Percentiles rank a stretch among this genome's conserved stretches.
Evolutionary conservation across 331 rosid genomes (phyloP).

Genomic region (Pyrus hybrid): DNA sequence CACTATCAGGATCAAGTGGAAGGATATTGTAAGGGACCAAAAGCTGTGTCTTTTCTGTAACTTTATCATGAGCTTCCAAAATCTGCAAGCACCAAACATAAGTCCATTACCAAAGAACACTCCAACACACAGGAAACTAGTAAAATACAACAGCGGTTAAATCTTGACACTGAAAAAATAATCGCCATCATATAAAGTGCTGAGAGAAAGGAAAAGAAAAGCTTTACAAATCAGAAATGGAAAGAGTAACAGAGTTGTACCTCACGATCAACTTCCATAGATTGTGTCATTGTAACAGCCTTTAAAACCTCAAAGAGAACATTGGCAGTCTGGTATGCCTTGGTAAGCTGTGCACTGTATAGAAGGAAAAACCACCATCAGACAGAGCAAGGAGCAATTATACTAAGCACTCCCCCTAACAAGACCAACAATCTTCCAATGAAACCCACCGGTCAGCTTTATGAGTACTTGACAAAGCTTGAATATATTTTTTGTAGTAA

Average conservation of each 20-base stretch:
- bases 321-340: conserved; percentile 95
- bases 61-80: conserved; percentile 92
- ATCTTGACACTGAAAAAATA: conserved; percentile 1
- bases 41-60: conserved; percentile 89
- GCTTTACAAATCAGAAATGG: background rate
- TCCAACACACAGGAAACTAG: background rate
- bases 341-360: conserved; percentile 90
- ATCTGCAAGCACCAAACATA: conserved; percentile 35
- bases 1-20: conserved; percentile 98
- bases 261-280: conserved; percentile 98
- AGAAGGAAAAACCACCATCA: background rate
- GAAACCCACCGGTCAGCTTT: conserved; percentile 83
- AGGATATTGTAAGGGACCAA: conserved; percentile 89
- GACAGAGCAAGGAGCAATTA: background rate
- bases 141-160: background rate
- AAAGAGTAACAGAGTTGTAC: conserved; percentile 24
- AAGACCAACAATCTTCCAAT: background rate
- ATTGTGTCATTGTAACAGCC: conserved; percentile 90
- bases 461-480: conserved; percentile 85
- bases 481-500: conserved; percentile 93
- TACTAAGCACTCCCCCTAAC: background rate
- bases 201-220: background rate
- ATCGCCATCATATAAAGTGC: background rate
- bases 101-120: conserved; percentile 1
- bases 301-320: conserved; percentile 96